These are phyloP conservation scores for Cladophialophora bantiana DNA, from an alignment of 2,329 filamentous ascomycete species.

Conservation along the genomic window DNA sequence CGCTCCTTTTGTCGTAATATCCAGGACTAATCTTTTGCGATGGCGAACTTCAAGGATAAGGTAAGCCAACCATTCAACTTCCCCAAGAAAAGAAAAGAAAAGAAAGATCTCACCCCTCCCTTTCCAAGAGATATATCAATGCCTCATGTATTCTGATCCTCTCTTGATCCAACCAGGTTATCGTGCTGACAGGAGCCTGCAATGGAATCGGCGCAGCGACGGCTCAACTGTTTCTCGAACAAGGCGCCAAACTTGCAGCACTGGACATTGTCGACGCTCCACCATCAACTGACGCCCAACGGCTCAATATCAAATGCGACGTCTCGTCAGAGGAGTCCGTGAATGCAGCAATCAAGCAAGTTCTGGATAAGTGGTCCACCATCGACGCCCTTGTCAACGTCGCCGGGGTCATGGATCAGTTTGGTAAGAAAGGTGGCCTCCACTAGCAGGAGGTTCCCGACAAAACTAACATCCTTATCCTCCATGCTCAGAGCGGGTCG, in stretches of 20 bases:
- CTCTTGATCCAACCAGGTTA: conserved; percentile 1
- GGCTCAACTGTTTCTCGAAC: conserved; percentile 15
- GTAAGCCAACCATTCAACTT: background rate
- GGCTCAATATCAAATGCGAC: conserved; percentile 18
- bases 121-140: background rate
- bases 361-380: conserved; percentile 14
- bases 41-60: conserved; percentile 17
- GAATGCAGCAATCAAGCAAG: conserved; percentile 17
- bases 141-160: background rate
- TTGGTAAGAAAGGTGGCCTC: background rate
- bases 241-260: conserved; percentile 17
- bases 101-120: background rate
- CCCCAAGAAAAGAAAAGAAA: background rate
- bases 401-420: conserved; percentile 20
- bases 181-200: conserved; percentile 8
- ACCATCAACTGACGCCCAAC: background rate
- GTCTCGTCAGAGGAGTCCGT: conserved; percentile 17
- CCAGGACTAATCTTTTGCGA: background rate
- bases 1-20: background rate
- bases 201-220: conserved; percentile 19
- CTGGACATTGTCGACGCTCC: conserved; percentile 10
- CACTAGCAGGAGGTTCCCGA: background rate
- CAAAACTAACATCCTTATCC: background rate
- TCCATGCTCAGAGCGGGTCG: conserved; percentile 3
- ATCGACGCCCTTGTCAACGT: conserved; percentile 14